phyloP scores from a whole-genome alignment of 208 protist species.

The Endotrypanum monterogeii region DNA sequence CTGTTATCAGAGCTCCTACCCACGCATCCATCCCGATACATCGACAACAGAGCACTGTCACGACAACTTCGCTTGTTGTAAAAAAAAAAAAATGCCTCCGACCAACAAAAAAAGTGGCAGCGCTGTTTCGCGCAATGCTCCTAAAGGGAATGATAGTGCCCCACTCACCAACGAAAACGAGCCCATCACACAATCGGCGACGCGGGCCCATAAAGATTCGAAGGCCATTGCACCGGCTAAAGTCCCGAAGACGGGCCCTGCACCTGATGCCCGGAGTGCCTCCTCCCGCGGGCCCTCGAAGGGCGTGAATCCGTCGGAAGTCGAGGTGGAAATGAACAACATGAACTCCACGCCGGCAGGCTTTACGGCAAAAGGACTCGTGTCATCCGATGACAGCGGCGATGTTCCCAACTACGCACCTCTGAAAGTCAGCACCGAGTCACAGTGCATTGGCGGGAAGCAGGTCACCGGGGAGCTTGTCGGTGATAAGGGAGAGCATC shows the following conservation, averaged over 20 bases:
- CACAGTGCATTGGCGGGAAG: not conserved
- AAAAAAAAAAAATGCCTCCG: not conserved
- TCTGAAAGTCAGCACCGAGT: slow-evolving; percentile 2
- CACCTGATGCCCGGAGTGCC: not conserved
- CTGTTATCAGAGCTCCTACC: not conserved
- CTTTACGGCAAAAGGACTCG: slow-evolving; percentile 1
- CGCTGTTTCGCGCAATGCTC: not conserved
- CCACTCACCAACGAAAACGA: not conserved
- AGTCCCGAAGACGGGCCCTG: not conserved
- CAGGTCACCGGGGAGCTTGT: not conserved
- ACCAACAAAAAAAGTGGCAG: slow-evolving; percentile 8
- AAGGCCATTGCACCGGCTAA: not conserved
- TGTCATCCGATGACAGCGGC: slow-evolving; percentile 4
- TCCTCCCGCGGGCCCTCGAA: slow-evolving; percentile 5
- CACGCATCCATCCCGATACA: not conserved
- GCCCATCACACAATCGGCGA: not conserved
- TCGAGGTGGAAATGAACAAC: slow-evolving; percentile 16
- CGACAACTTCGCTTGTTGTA: not conserved
- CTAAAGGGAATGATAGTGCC: slow-evolving; percentile 1
- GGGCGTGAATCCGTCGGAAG: slow-evolving; percentile 8
- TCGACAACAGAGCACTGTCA: no score
- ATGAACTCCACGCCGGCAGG: not conserved
- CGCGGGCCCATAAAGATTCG: not conserved
- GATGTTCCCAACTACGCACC: slow-evolving; percentile 3
- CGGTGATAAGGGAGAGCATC: slow-evolving; percentile 20